Percentiles rank a stretch among this genome's conserved stretches.
Conservation (phyloP, 495 filamentous ascomycete species). For the Daldinia loculata region DNA sequence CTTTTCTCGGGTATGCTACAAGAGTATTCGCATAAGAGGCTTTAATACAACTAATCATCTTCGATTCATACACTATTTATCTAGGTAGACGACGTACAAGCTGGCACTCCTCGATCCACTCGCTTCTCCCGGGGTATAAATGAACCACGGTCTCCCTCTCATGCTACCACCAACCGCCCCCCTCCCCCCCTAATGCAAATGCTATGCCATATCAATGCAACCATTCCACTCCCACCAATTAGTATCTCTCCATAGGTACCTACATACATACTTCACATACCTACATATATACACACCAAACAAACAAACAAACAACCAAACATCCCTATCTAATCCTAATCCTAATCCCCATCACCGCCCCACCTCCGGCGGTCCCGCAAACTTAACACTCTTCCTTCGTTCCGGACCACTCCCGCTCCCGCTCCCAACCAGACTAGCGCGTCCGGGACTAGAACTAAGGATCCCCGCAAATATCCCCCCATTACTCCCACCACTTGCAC, state of each 20-base stretch:
- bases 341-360: conserved; percentile 10
- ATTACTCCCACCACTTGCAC: neutral
- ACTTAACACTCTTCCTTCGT: conserved; percentile 65
- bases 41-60: too few relatives aligned
- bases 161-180: neutral
- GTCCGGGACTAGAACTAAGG: conserved; percentile 56
- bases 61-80: too few relatives aligned
- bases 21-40: neutral
- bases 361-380: conserved; percentile 48
- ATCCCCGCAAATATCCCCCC: conserved; percentile 43
- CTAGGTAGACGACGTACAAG: too few relatives aligned
- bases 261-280: neutral
- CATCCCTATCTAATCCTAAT: too few relatives aligned
- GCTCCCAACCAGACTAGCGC: conserved; percentile 16
- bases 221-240: neutral
- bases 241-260: neutral
- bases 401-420: conserved; percentile 49
- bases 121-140: conserved; percentile 9
- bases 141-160: neutral
- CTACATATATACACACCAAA: neutral
- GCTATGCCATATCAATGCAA: neutral
- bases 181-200: neutral
- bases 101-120: neutral
- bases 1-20: neutral
- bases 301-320: neutral